Evolutionary conservation across 2,329 filamentous ascomycete genomes (phyloP).

Genomic region (Paecilomyces sp.): DNA sequence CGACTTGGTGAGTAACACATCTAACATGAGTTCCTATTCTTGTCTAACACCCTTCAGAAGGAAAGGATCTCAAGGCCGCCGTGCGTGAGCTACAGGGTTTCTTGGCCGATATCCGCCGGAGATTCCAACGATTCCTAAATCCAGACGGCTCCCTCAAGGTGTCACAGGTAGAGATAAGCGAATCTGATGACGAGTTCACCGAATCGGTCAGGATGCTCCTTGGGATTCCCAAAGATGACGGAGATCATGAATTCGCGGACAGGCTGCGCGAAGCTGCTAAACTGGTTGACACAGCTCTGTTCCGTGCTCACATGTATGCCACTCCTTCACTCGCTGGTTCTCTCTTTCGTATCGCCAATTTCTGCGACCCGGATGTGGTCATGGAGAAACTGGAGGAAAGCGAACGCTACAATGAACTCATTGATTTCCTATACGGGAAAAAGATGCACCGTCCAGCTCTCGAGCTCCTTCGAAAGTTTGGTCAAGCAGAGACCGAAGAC

Average conservation of each 20-base stretch:
- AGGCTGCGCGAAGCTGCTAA: slow-evolving; percentile 70
- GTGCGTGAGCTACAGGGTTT: slow-evolving; percentile 80
- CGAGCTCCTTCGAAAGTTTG: slow-evolving; percentile 74
- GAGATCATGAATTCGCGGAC: slow-evolving; percentile 55
- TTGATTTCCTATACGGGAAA: slow-evolving; percentile 97
- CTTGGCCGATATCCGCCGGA: slow-evolving; percentile 71
- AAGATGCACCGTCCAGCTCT: slow-evolving; percentile 83
- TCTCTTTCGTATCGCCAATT: slow-evolving; percentile 92
- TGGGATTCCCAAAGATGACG: slow-evolving; percentile 43
- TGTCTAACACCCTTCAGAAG: slow-evolving; percentile 45
- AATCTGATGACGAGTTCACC: slow-evolving; percentile 32
- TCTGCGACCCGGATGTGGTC: slow-evolving; percentile 92
- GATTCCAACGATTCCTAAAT: slow-evolving; percentile 55
- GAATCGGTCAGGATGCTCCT: slow-evolving; percentile 40
- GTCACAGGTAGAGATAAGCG: slow-evolving; percentile 20
- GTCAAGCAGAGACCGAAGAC: slow-evolving; percentile 45
- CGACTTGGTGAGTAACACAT: slow-evolving; percentile 15
- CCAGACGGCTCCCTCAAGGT: slow-evolving; percentile 46
- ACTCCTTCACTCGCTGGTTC: slow-evolving; percentile 77
- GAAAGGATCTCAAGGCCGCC: slow-evolving; percentile 75
- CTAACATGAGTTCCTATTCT: slow-evolving; percentile 6
- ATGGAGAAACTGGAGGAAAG: slow-evolving; percentile 87
- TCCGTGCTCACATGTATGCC: slow-evolving; percentile 91
- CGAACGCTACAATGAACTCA: slow-evolving; percentile 82
- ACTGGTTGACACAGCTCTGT: slow-evolving; percentile 87